Conservation (phyloP, 257 asterid genomes). For the Fraxinus excelsior region DNA sequence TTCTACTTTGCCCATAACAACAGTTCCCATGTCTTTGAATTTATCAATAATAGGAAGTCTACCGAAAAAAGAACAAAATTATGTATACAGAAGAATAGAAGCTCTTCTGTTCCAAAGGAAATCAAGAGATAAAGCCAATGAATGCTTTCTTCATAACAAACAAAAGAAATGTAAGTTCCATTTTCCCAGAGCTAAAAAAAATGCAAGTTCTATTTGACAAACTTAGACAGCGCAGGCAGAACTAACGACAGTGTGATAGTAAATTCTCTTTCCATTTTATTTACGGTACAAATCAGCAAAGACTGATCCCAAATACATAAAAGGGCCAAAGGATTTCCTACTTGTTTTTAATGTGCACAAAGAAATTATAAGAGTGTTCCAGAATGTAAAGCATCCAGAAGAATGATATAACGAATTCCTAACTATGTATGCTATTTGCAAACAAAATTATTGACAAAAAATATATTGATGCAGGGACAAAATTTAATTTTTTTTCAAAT, state of each 20-base stretch:
- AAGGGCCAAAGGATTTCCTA: neutral
- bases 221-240: neutral
- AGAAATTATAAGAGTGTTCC: neutral
- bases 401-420: slow-evolving; percentile 11
- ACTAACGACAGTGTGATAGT: neutral
- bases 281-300: neutral
- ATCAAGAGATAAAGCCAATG: slow-evolving; percentile 11
- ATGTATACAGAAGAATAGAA: neutral
- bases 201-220: neutral
- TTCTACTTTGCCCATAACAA: slow-evolving; percentile 96
- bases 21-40: slow-evolving; percentile 96
- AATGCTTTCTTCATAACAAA: neutral
- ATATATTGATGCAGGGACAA: neutral
- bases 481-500: neutral
- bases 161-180: neutral
- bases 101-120: slow-evolving; percentile 5
- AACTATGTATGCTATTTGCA: neutral
- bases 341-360: neutral
- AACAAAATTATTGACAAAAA: neutral
- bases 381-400: neutral
- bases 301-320: neutral
- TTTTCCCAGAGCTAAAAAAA: neutral
- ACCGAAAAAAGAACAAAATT: slow-evolving; percentile 26
- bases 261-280: neutral
- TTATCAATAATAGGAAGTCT: slow-evolving; percentile 90